Conservation (phyloP, 257 asterid species). For the Nicotiana noctiflora region DNA sequence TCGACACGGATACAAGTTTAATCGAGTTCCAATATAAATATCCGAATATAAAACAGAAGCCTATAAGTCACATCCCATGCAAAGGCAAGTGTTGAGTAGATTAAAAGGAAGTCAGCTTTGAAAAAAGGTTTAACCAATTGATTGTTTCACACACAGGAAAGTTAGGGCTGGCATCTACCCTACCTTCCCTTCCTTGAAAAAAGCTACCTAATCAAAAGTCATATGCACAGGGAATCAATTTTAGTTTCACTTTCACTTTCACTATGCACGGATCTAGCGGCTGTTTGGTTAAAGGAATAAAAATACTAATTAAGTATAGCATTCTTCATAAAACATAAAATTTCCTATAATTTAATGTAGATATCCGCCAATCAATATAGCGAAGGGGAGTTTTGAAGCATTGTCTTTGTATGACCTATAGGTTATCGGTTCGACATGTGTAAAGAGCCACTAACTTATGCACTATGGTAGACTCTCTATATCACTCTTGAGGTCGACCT, state of each 20-base stretch:
- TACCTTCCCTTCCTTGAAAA: slow-evolving; percentile 1
- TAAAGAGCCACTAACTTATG: no score
- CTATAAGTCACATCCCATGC: not conserved
- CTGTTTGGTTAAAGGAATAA: not conserved
- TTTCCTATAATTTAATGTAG: no score
- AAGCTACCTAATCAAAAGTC: slow-evolving; percentile 1
- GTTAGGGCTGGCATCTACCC: slow-evolving; percentile 6
- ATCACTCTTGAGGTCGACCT: no score
- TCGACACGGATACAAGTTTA: no score
- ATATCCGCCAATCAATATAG: no score
- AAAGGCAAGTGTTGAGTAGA: not conserved
- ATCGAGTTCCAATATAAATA: no score
- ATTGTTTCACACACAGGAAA: not conserved
- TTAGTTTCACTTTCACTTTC: slow-evolving; percentile 8
- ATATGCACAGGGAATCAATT: not conserved
- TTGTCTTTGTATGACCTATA: no score
- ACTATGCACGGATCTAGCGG: not conserved
- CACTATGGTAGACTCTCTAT: no score
- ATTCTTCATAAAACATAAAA: no score
- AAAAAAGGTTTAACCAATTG: not conserved
- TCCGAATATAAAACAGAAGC: no score
- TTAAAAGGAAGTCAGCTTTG: slow-evolving; percentile 7
- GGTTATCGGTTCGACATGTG: fast-evolving
- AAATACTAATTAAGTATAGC: not conserved
- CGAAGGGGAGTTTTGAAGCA: no score